Evolutionary conservation across 345 rosid species (phyloP), one percentile per base, ranked within the genome.

Genomic region (Cochlearia excelsa): DNA sequence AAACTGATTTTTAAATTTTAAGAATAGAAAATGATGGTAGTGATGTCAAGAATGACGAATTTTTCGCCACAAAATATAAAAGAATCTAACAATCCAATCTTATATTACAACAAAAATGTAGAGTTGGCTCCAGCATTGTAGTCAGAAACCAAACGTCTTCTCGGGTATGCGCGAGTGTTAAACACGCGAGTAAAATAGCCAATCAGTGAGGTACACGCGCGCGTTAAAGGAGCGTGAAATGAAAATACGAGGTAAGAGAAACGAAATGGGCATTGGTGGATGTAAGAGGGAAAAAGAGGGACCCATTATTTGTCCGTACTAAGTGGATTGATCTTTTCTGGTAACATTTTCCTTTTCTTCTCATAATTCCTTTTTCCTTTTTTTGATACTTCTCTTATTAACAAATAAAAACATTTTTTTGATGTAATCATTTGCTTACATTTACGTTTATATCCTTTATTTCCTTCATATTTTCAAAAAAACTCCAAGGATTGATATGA

Each of bases 261-360:
- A 44, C 68, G 54, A 62, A 55, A 72, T 63, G 76, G 76, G 42
- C 38, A 81, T 75, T 76, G 88, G 88, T 61, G 16, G 43, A 27
- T 26, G 61, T 16, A 57, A 80, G 79, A 79, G 68, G 62, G 79
- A 74, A 75, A 75, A 71, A 67, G 90, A 72, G 71, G 76, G 31
- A 38, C 73, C 81, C 87, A 79, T 61, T 77, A 74, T 58, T 78
- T 58, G 70, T 82, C 95, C 86, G 95, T 87, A 82, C 94, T 74
- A 57, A 11, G 23, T 85, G 83, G 94, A 85, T 85, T 90, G 85
- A 84, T 83, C 89, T 80, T 78, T 87, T 87, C 73, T 64, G 84
- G 95, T 80, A 90, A 85, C 63, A 57, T 68, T 78, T 90, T 80
- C 93, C 93, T 66, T 87, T 85, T 85, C 41, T 70, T 81, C 69